Evolutionary conservation across 1,139 yeast species (phyloP).

Genomic region (Zygotorulaspora mrakii): DNA sequence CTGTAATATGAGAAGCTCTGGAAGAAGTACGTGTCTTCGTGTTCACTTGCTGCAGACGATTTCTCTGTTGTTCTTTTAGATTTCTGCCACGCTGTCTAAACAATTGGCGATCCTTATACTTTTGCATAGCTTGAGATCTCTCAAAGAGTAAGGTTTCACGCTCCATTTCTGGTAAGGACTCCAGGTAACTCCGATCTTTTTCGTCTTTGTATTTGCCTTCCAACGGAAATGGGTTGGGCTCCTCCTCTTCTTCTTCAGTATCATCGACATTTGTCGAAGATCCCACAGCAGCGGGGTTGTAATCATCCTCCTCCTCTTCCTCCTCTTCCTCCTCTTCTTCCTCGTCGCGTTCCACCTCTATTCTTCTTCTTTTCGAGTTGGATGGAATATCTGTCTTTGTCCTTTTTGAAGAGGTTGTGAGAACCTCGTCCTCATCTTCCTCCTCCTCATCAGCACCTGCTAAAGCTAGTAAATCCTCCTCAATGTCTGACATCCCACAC

Average conservation of each 20-base stretch:
- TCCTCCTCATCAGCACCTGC: slow-evolving; percentile 65
- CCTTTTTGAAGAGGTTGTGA: slow-evolving; percentile 29
- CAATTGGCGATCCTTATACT: slow-evolving; percentile 74
- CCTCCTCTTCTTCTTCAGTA: slow-evolving; percentile 34
- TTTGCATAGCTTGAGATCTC: slow-evolving; percentile 87
- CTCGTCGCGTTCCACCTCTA: slow-evolving; percentile 37
- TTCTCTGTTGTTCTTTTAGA: slow-evolving; percentile 44
- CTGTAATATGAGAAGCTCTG: slow-evolving; percentile 34
- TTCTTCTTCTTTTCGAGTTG: slow-evolving; percentile 30
- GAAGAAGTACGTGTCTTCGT: slow-evolving; percentile 36
- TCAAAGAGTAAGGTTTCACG: slow-evolving; percentile 89
- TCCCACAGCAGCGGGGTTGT: slow-evolving; percentile 32
- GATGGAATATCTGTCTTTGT: slow-evolving; percentile 25
- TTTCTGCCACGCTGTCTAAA: slow-evolving; percentile 75
- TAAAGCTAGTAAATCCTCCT: slow-evolving; percentile 85
- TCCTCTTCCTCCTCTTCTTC: slow-evolving; percentile 37
- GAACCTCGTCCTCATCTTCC: slow-evolving; percentile 38
- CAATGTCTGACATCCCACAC: slow-evolving; percentile 54
- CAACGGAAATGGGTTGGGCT: slow-evolving; percentile 77
- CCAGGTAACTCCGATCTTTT: slow-evolving; percentile 62
- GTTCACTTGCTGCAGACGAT: slow-evolving; percentile 36
- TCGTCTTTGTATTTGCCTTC: slow-evolving; percentile 90
- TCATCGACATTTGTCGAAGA: slow-evolving; percentile 21
- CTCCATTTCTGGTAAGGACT: slow-evolving; percentile 81
- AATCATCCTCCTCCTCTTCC: slow-evolving; percentile 37